These are phyloP conservation scores for Hypomontagnella monticulosa DNA, from an alignment of 495 filamentous ascomycete genomes.

Conservation along the genomic window DNA sequence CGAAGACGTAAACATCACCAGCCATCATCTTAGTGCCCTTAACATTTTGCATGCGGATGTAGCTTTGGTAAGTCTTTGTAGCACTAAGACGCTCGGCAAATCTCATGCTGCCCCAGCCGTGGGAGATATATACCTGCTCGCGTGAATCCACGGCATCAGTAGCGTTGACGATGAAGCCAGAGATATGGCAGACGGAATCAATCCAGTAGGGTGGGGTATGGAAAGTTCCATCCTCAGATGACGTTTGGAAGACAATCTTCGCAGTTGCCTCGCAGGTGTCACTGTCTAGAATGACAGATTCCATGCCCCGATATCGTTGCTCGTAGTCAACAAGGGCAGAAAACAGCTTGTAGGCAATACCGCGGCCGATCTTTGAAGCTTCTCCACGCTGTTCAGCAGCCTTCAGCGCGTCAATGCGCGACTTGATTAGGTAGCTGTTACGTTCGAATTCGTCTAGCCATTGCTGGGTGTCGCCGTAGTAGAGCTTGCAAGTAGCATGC, in stretches of 20 bases:
- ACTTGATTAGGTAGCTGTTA: conserved; percentile 64
- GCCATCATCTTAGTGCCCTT: conserved; percentile 59
- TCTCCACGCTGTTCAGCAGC: conserved; percentile 60
- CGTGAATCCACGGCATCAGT: conserved; percentile 76
- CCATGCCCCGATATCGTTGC: conserved; percentile 73
- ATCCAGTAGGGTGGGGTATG: conserved; percentile 77
- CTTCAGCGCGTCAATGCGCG: conserved; percentile 61
- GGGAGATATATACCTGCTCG: conserved; percentile 77
- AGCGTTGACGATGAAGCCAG: conserved; percentile 83
- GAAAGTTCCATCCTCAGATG: conserved; percentile 68
- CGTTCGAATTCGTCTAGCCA: conserved; percentile 66
- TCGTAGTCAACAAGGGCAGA: conserved; percentile 75
- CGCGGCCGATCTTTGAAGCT: conserved; percentile 69
- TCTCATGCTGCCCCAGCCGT: conserved; percentile 81
- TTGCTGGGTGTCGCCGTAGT: conserved; percentile 54
- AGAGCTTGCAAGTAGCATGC: conserved; percentile 63
- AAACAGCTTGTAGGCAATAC: conserved; percentile 83
- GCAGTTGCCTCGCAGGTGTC: conserved; percentile 75
- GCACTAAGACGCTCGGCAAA: conserved; percentile 71
- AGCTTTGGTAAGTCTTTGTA: conserved; percentile 73
- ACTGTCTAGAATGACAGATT: conserved; percentile 80
- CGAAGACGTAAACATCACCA: conserved; percentile 73
- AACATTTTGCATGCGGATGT: conserved; percentile 74
- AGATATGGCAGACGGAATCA: conserved; percentile 72
- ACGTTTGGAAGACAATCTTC: conserved; percentile 70